Conservation (phyloP, 495 filamentous ascomycete genomes). For the Hypoxylon intermedium region DNA sequence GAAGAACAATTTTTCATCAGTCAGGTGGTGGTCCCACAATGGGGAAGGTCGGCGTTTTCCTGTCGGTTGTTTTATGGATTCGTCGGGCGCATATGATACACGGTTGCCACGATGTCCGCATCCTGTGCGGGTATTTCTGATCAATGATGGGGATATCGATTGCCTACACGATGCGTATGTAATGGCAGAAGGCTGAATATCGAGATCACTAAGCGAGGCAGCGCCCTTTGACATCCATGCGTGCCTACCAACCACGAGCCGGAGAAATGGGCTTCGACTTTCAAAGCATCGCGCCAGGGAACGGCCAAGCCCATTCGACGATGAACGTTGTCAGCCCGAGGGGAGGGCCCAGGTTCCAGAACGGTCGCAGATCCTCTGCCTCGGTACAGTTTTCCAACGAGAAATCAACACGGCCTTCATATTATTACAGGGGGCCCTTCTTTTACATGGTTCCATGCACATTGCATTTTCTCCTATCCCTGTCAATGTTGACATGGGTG, state of each 20-base stretch:
- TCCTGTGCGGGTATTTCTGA: constrained; percentile 8
- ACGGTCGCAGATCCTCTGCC: constrained; percentile 31
- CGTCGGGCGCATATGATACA: not conserved
- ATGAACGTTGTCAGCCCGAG: constrained; percentile 23
- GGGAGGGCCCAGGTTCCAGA: constrained; percentile 32
- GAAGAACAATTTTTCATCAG: constrained; percentile 23
- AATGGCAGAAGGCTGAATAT: constrained; percentile 26
- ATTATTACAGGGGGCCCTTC: constrained; percentile 26
- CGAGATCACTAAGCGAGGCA: constrained; percentile 28
- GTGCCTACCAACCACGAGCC: constrained; percentile 17
- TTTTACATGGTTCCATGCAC: constrained; percentile 36
- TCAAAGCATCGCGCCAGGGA: constrained; percentile 7
- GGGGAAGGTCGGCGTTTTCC: constrained; percentile 29
- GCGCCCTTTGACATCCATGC: constrained; percentile 13
- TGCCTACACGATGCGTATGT: not conserved
- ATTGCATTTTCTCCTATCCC: constrained; percentile 37
- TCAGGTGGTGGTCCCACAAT: constrained; percentile 37
- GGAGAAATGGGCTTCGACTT: constrained; percentile 17
- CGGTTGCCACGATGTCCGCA: constrained; percentile 22
- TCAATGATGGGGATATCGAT: constrained; percentile 4
- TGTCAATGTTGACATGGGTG: constrained; percentile 32
- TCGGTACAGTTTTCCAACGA: constrained; percentile 26
- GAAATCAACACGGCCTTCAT: constrained; percentile 24
- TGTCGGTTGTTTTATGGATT: constrained; percentile 27
- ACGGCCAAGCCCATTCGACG: constrained; percentile 7